phyloP scores from a whole-genome alignment of 768 basidiomycete species.

The Leccinum subgranulosum region DNA sequence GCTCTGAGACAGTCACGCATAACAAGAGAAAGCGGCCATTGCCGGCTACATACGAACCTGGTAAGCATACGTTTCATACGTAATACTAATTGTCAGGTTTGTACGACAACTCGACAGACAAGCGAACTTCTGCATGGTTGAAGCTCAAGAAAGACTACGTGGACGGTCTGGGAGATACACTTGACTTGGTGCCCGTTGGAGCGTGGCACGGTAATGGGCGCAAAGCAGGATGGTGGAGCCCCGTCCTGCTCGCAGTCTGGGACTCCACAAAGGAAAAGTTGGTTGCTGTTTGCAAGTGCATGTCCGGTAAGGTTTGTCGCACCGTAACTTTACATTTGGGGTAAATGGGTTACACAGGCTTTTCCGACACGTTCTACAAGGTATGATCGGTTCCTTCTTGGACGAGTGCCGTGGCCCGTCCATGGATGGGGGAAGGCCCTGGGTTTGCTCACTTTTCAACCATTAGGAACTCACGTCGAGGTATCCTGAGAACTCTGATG shows the following conservation, averaged over 20 bases:
- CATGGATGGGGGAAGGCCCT: not conserved
- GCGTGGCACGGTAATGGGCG: constrained; percentile 91
- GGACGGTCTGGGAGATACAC: constrained; percentile 69
- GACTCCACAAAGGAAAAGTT: constrained; percentile 57
- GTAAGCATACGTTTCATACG: constrained; percentile 29
- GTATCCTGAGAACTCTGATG: constrained; percentile 56
- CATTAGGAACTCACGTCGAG: constrained; percentile 55
- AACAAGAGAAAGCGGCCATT: constrained; percentile 59
- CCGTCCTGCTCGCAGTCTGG: constrained; percentile 77
- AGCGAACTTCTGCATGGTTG: constrained; percentile 82
- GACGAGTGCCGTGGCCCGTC: not conserved
- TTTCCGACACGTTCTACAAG: constrained; percentile 81
- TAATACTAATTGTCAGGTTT: not conserved
- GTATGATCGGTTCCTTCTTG: constrained; percentile 29
- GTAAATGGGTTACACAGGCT: constrained; percentile 46
- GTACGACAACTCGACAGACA: constrained; percentile 45
- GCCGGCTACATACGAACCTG: constrained; percentile 83
- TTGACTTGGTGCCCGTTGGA: constrained; percentile 68
- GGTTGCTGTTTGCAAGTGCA: constrained; percentile 87
- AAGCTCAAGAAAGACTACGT: constrained; percentile 95
- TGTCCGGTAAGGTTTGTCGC: constrained; percentile 57
- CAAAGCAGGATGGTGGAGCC: constrained; percentile 91
- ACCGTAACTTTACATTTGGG: not conserved
- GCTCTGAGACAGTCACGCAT: constrained; percentile 32
- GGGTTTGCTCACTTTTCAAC: constrained; percentile 19